Base-by-base conservation (phyloP, 352 stramenopile species). In the Phytophthora syringae region DNA sequence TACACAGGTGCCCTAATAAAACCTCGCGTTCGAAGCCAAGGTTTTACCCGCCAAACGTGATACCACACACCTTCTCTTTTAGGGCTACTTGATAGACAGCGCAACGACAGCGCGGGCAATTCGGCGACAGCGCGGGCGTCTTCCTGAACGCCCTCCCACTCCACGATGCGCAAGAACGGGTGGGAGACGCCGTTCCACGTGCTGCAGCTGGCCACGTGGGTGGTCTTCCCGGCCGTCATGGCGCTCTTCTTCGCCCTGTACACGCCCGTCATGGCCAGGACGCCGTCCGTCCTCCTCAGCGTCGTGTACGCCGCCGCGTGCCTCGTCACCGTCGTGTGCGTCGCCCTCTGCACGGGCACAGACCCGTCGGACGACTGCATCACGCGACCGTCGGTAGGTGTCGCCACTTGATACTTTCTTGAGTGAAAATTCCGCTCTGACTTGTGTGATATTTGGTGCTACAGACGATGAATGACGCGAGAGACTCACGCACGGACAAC, bases 241-340 rank as follows among this genome's bases (percentile, higher is more conserved):
- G 77, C 72, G 68, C 72, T 92, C 58, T 95, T 93, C 74, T 94
- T 92, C 70, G 80, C 73, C 30, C 93, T 94, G 70, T 92, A 81
- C 61, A 90, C 85, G 58, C 86, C 88, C 48, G 60, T 94, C 47
- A 65, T 95, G 21, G 49, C 87, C 43, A 36, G 53, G 7, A 77
- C 79, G 49, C 58, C 69, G 7, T 72, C 85, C 37, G 79, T 90
- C 58, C 25, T 81, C 5, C 73, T 72, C 27, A 86, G 80, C 25
- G 58, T 90, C 53, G 64, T 85, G 59, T 95, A 93, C 28, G 80
- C 70, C 6, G 44, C 75, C 20, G 64, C 75, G 21, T 89, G 76
- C 30, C 30, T 87, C 34, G 57, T 90, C 53, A 86, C 86, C 22
- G 64, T 89, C 1, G 74, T 66, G 54, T 78, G 81, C 0, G 82